Evolutionary conservation across 2,329 filamentous ascomycete genomes (phyloP).

Genomic region (Peltaster fructicola): DNA sequence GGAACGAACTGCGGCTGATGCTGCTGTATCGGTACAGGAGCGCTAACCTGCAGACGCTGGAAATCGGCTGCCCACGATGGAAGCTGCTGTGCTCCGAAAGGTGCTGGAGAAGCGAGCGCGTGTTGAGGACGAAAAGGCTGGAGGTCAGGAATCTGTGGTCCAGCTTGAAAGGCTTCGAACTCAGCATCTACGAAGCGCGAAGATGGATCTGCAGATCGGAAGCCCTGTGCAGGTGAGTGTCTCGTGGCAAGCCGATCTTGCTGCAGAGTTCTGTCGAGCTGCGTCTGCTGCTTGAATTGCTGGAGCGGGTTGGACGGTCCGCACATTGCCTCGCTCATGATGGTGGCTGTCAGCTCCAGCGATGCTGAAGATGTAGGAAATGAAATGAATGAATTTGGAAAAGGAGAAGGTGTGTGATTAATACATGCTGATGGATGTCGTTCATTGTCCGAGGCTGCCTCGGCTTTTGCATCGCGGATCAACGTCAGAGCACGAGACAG

Average conservation of each 20-base stretch:
- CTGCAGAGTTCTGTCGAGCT: conserved; percentile 51
- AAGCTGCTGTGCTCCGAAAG: conserved; percentile 5
- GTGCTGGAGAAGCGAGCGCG: conserved; percentile 11
- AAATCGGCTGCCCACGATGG: conserved; percentile 34
- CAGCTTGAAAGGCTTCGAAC: conserved; percentile 51
- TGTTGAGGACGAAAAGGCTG: conserved; percentile 20
- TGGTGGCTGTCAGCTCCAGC: conserved; percentile 10
- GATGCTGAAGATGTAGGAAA: conserved; percentile 1
- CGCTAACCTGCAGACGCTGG: conserved; percentile 27
- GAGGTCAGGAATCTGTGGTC: conserved; percentile 23
- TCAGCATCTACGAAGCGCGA: conserved; percentile 43
- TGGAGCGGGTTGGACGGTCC: conserved; percentile 61
- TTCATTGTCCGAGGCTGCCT: no score
- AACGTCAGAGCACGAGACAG: no score
- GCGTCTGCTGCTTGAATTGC: conserved; percentile 51
- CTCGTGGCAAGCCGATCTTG: conserved; percentile 48
- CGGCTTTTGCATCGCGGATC: no score
- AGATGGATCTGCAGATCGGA: conserved; percentile 40
- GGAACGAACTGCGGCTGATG: conserved; percentile 23
- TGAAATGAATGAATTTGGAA: conserved; percentile 1
- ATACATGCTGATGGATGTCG: no score
- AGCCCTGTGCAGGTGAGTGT: conserved; percentile 33
- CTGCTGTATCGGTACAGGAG: conserved; percentile 27
- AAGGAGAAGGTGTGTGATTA: no score
- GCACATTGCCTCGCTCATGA: conserved; percentile 51